Conservation (phyloP, 2,329 filamentous ascomycete species). For the Microcyclospora tardicrescens region DNA sequence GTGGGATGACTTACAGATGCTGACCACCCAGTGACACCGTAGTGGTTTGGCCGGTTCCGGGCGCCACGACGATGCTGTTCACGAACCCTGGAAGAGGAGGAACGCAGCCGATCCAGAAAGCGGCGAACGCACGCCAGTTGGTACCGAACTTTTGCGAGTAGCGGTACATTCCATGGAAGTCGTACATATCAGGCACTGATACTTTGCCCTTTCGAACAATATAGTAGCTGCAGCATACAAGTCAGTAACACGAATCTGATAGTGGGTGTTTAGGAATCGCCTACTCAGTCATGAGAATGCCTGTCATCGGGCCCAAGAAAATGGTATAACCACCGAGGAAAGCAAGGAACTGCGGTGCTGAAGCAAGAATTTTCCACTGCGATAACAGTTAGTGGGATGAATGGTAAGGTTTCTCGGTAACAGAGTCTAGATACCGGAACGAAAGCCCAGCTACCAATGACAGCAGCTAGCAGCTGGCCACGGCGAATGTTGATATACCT, state of each 20-base stretch:
- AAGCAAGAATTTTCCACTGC: constrained; percentile 25
- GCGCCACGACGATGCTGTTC: constrained; percentile 24
- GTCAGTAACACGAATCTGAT: too few relatives aligned
- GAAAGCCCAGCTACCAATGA: constrained; percentile 26
- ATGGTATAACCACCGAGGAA: constrained; percentile 51
- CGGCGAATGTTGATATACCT: constrained; percentile 36
- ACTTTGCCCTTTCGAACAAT: constrained; percentile 37
- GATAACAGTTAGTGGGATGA: background rate
- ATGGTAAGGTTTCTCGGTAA: background rate
- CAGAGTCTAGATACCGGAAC: constrained; percentile 16
- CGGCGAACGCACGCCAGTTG: constrained; percentile 47
- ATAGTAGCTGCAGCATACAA: constrained; percentile 32
- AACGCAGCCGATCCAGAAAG: constrained; percentile 43
- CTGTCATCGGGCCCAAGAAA: constrained; percentile 51
- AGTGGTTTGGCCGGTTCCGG: constrained; percentile 24
- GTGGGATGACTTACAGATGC: constrained; percentile 34
- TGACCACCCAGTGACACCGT: constrained; percentile 31
- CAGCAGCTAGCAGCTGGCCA: constrained; percentile 23
- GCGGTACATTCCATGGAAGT: constrained; percentile 36
- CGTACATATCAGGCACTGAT: constrained; percentile 40
- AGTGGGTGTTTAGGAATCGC: background rate
- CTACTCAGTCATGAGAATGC: constrained; percentile 44
- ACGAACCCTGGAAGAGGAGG: constrained; percentile 45
- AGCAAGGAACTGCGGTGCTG: constrained; percentile 23
- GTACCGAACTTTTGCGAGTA: constrained; percentile 34